Evolutionary conservation across 345 rosid genomes (phyloP).

Genomic region (Eucalyptus guilfoylei): DNA sequence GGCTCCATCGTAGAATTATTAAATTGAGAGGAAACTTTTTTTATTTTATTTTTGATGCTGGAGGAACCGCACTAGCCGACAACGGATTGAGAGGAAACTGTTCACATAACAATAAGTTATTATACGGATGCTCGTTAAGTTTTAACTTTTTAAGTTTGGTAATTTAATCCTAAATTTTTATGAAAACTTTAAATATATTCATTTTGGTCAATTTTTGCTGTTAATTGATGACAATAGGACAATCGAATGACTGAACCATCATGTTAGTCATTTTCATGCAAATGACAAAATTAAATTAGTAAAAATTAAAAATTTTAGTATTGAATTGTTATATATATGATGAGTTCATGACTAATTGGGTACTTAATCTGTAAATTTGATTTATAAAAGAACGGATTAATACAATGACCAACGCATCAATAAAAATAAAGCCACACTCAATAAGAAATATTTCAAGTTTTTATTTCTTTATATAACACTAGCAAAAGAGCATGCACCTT

Average conservation of each 20-base stretch:
- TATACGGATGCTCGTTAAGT: neutral
- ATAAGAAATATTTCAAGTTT: neutral
- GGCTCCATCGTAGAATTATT: neutral
- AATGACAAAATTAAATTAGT: neutral
- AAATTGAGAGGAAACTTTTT: neutral
- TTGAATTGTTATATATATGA: neutral
- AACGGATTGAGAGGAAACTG: neutral
- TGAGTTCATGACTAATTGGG: neutral
- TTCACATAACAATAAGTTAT: fast-evolving
- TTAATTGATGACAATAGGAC: neutral
- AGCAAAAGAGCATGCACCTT: neutral
- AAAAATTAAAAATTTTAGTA: neutral
- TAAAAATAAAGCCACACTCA: neutral
- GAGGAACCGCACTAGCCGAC: too few relatives aligned
- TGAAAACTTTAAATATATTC: neutral
- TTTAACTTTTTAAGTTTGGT: neutral
- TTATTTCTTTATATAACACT: neutral
- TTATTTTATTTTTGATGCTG: too few relatives aligned
- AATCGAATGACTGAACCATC: fast-evolving
- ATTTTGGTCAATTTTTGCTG: neutral
- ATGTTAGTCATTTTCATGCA: neutral
- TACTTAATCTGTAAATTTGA: neutral
- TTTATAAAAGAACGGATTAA: neutral
- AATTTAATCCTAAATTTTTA: neutral
- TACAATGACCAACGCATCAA: neutral